A percentile compares a stretch with the other conserved stretches of the same genome.
phyloP scores from a whole-genome alignment of 2,329 filamentous ascomycete species.

The Colletotrichum sp. region DNA sequence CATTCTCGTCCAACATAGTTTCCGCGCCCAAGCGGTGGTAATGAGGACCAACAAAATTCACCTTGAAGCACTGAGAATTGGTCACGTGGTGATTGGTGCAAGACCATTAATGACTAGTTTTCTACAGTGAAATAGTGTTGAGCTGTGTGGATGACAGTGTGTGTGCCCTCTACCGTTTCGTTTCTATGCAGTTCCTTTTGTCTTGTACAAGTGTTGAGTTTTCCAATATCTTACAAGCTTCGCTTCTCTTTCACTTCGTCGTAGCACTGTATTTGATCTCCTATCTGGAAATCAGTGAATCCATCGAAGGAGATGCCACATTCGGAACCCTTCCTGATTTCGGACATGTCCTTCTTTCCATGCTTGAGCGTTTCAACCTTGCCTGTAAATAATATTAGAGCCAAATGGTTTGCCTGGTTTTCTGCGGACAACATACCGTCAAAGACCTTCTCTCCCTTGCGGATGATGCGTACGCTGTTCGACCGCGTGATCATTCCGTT shows the following conservation, averaged over 20 bases:
- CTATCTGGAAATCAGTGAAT: slow-evolving; percentile 79
- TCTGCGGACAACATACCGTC: slow-evolving; percentile 70
- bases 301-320: slow-evolving; percentile 86
- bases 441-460: slow-evolving; percentile 74
- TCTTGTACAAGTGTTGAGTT: neutral
- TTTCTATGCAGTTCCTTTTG: neutral
- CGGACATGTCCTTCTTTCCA: slow-evolving; percentile 86
- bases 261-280: slow-evolving; percentile 88
- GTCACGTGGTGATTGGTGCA: neutral
- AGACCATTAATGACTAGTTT: neutral
- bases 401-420: neutral
- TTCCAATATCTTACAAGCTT: slow-evolving; percentile 29
- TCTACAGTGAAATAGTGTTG: neutral
- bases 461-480: slow-evolving; percentile 72
- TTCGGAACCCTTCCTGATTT: slow-evolving; percentile 92
- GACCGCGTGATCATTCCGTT: slow-evolving; percentile 76
- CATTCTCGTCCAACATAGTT: slow-evolving; percentile 55
- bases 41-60: neutral
- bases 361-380: slow-evolving; percentile 83
- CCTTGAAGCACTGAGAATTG: neutral
- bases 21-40: slow-evolving; percentile 56
- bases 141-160: neutral
- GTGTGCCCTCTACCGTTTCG: neutral
- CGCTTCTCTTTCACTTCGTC: slow-evolving; percentile 80
- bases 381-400: slow-evolving; percentile 55